These are phyloP conservation scores for Neurospora sp. DNA, from an alignment of 495 filamentous ascomycete species.

Conservation along the genomic window DNA sequence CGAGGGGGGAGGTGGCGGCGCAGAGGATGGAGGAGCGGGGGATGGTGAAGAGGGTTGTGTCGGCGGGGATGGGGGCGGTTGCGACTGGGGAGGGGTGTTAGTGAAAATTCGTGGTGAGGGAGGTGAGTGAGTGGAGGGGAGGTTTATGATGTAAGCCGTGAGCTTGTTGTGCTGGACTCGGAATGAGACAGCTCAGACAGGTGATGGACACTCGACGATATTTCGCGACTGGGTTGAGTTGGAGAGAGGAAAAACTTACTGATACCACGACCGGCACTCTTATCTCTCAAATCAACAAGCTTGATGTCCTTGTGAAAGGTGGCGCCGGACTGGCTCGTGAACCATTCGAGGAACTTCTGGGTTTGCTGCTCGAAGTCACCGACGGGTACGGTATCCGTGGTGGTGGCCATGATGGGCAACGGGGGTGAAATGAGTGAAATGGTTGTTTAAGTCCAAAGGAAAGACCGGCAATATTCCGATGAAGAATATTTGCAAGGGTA, in stretches of 20 bases:
- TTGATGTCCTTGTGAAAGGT: constrained; percentile 35
- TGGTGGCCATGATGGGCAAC: neutral
- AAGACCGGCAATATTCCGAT: neutral
- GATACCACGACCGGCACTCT: constrained; percentile 35
- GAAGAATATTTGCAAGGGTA: neutral
- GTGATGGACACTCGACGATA: neutral
- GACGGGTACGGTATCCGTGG: neutral
- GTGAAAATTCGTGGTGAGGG: neutral
- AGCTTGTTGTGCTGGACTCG: neutral
- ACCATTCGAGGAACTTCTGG: constrained; percentile 33
- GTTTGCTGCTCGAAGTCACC: constrained; percentile 24
- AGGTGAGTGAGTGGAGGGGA: neutral
- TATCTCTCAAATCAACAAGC: constrained; percentile 31
- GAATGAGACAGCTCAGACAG: neutral
- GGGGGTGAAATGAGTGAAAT: neutral
- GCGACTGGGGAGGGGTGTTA: constrained; percentile 24
- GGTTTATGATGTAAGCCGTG: neutral
- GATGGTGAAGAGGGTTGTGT: constrained; percentile 39
- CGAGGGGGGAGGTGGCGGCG: constrained; percentile 30
- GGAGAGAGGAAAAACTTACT: constrained; percentile 13
- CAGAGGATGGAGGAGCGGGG: constrained; percentile 35
- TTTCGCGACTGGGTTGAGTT: too few species aligned
- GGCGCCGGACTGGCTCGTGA: constrained; percentile 31
- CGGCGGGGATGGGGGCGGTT: constrained; percentile 31
- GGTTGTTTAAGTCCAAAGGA: neutral